Percentiles rank a stretch among this genome's conserved stretches.
Conservation (phyloP, 2,329 filamentous ascomycete species). For the Cadophora malorum region DNA sequence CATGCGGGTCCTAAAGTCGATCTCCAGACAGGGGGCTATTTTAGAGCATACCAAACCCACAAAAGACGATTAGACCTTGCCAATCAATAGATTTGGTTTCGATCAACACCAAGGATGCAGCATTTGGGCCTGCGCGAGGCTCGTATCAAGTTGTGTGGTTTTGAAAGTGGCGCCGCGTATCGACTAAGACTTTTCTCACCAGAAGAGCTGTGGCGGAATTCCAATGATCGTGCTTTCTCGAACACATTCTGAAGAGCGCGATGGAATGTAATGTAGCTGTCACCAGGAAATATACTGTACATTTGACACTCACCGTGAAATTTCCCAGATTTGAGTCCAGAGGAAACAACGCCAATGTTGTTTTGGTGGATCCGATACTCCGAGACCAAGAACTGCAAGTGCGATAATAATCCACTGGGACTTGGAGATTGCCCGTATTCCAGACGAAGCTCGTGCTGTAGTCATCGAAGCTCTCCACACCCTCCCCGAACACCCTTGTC, state of each 20-base stretch:
- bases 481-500: not conserved
- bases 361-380: conserved; percentile 7
- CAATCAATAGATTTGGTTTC: conserved; percentile 23
- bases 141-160: conserved; percentile 18
- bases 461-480: conserved; percentile 4
- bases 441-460: not conserved
- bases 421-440: conserved; percentile 14
- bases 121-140: conserved; percentile 9
- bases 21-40: conserved; percentile 18
- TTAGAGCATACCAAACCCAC: conserved; percentile 24
- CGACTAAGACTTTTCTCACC: not conserved
- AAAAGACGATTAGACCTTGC: conserved; percentile 18
- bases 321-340: not conserved
- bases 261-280: not conserved
- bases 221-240: not conserved
- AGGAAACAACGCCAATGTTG: not conserved
- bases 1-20: conserved; percentile 12
- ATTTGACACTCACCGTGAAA: not conserved
- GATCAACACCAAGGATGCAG: conserved; percentile 1
- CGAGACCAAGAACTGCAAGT: conserved; percentile 5
- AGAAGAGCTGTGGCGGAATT: not conserved
- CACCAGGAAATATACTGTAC: not conserved
- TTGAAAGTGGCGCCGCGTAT: conserved; percentile 22
- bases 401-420: conserved; percentile 11
- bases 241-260: not conserved